Base-by-base conservation (phyloP, 495 filamentous ascomycete genomes). In the Evansstolkia leycettana region DNA sequence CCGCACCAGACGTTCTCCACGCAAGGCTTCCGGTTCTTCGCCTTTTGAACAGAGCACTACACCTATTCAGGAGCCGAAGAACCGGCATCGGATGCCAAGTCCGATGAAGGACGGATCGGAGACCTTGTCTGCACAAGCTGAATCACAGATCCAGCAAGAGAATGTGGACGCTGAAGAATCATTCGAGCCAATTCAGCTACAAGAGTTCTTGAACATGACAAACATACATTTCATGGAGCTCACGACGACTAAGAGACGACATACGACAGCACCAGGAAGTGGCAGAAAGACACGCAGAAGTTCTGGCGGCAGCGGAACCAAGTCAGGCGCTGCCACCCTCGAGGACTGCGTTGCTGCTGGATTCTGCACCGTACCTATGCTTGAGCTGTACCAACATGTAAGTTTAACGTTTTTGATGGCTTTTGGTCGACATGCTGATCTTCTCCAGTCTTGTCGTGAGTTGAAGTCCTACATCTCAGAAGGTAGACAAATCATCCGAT, bases 151-250 rank as follows among this genome's bases (percentile, higher is more conserved):
- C 13, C 39, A 57, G 18, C 47, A 47, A 31, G 48, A 46, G 18
- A 34, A 40, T 2, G 29, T 33, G 5, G 49, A 52, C 7, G 9
- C 38, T 7, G 48, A 35, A 7, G 52, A 52, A 7, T 68, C 69
- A 27, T 66, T 67, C 30, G 78, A 84, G 37, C 73, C 76, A 10
- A 87, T 98, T 17, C 79, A 87, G 33, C 65, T 98, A 2, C 83
- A 93, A 47, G 80, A 94, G 25, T 98, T 98, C 58, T 60, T 98
- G 30, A 83, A 94, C 46, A 75, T 94, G 73, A 95, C 90, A 4
- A 84, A 79, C 39, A 94, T 98, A 45, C 82, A 87, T 26, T 98
- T 98, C 60, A 94, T 98, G 80, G 92, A 98, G 48, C 68, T 94
- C 17, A 80, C 72, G 1, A 95, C 83, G 1, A 95, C 89, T 0